Evolutionary conservation across 2,329 filamentous ascomycete species (phyloP).

Genomic region (Diaporthe helianthi): DNA sequence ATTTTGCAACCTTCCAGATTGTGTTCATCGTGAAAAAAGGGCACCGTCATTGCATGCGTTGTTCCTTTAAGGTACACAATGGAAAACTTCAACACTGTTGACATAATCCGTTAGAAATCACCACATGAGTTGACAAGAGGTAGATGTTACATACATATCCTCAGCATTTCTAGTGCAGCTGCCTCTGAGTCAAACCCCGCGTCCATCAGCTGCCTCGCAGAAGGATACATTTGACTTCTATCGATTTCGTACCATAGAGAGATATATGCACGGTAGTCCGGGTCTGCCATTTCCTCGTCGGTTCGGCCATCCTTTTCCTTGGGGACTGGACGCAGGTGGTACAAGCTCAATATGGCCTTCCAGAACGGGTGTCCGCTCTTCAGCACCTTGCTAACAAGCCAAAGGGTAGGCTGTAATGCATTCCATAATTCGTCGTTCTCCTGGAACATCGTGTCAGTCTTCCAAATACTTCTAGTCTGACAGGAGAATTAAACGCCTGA

Average conservation of each 20-base stretch:
- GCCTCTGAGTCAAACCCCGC: not conserved
- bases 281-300: not conserved
- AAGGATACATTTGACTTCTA: not conserved
- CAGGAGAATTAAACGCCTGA: not conserved
- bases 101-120: not conserved
- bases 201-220: not conserved
- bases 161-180: not conserved
- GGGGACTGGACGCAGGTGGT: not conserved
- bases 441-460: not conserved
- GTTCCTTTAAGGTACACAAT: not conserved
- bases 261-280: not conserved
- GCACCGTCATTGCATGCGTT: no score
- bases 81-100: not conserved
- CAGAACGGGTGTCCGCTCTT: not conserved
- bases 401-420: not conserved
- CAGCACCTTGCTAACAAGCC: not conserved
- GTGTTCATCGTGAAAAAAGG: no score
- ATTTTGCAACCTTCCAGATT: not conserved
- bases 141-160: not conserved
- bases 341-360: constrained; percentile 1
- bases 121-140: no score
- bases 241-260: not conserved
- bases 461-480: no score
- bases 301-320: not conserved
- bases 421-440: not conserved